Base-by-base conservation (phyloP, 1,284 basidiomycete genomes). In the Ganoderma sinense region DNA sequence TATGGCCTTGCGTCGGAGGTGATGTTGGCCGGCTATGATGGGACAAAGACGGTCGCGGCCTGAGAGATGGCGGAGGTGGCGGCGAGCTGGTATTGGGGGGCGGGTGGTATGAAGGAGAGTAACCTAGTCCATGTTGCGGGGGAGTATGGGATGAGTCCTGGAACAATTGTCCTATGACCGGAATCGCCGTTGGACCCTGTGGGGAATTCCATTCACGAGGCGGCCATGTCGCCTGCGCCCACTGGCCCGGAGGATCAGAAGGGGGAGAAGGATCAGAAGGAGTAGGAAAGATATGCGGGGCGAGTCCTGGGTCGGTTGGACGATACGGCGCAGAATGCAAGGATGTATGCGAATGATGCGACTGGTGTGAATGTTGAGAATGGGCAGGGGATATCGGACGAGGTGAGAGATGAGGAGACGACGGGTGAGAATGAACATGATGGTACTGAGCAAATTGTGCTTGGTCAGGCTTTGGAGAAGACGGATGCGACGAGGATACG, bases 141-240 rank as follows among this genome's bases (percentile, higher is more conserved):
- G 62, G 43, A 39, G 29, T 59, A 36, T 62, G 69, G 10, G 62
- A 43, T 13, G 64, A 66, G 18, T 43, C 62, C 13, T 63, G 69
- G 43, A 66, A 63, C 23, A 62, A 65, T 18, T 64, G 58, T 10
- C 62, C 64, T 36, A 69, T 33, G 6, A 61, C 59, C 11, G 59
- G 59, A n/a, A 69, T 51, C 4, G 69, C 59, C n/a, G 64, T 53
- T 31, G 62, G 64, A 41, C 67, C 64, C 36, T 71, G 71, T 10
- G 69, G 73, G 5, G 72, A 59, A 41, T 66, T 77, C 86, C 86
- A 87, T 58, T 87, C 84, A 10, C 82, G 74, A 56, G 86, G 85
- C 43, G 86, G 85, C 86, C 86, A 87, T 64, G 83, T 82, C 5
- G 78, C 76, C 62, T 82, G 82, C 36, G 80, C 75, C 76, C 73